A percentile compares a stretch with the other conserved stretches of the same genome.
These are phyloP conservation scores for Petunia axillaris DNA, from an alignment of 257 asterid genomes.

Conservation along the genomic window DNA sequence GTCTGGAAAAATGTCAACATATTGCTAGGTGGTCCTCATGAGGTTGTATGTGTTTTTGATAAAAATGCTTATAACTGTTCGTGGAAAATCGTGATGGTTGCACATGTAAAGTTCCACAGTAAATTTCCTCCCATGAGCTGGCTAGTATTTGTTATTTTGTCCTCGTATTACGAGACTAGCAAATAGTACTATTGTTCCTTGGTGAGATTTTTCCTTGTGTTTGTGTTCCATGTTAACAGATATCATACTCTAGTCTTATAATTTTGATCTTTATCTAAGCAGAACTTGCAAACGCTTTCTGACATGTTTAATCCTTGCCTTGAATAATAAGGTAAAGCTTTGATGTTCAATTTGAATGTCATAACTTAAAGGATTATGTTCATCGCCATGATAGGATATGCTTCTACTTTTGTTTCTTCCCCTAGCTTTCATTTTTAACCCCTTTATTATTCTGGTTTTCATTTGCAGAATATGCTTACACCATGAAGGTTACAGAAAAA, in stretches of 20 bases:
- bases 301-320: background rate
- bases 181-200: background rate
- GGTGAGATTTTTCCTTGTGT: background rate
- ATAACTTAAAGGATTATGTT: background rate
- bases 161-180: background rate
- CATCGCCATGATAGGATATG: background rate
- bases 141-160: background rate
- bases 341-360: background rate
- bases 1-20: slow-evolving; percentile 5
- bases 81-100: background rate
- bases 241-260: background rate
- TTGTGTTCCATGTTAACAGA: background rate
- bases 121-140: background rate
- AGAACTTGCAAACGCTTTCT: background rate
- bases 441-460: background rate
- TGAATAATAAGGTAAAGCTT: background rate
- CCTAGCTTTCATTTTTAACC: background rate
- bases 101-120: background rate
- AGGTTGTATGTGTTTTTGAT: background rate
- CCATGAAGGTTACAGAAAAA: slow-evolving; percentile 61
- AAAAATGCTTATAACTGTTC: background rate
- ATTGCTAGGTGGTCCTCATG: background rate
- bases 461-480: slow-evolving; percentile 59
- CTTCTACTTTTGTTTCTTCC: background rate
- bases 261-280: background rate